Base-by-base conservation (phyloP, 352 stramenopile genomes). In the Globisporangium viniferum region DNA sequence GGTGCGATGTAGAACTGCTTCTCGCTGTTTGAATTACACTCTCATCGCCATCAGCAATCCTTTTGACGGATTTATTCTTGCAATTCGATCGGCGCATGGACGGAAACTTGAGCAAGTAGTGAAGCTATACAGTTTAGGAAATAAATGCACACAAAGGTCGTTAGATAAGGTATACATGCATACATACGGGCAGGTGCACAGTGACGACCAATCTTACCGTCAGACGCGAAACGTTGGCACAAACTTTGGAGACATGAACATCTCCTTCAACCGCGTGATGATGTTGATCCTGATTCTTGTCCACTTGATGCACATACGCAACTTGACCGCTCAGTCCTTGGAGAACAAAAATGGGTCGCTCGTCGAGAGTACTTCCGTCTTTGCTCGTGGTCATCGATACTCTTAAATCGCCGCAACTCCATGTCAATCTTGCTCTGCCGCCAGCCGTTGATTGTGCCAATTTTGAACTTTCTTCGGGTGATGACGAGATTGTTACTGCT, bases 51-150 rank as follows among this genome's bases (percentile, higher is more conserved):
- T 39, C 9, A 9, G 46, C n/a, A 10, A 15, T 53, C 22, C 24
- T 58, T 41, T 5, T 58, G 12, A 9, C 12, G 12, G 60, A 41
- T 22, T 58, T 58, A 12, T 5, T 58, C n/a, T 48, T 58, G 33
- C 14, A 20, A 22, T 36, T 48, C 1, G 29, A 46, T 12, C 10
- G 31, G n/a, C 22, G 41, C 68, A 60, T 48, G 7, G 61, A 72
- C 24, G 80, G 78, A 22, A 76, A 58, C 63, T 81, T 81, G 41
- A 74, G 59, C 15, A 89, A 55, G 69, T 86, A 87, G 24, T 73
- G 61, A 51, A 84, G 57, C 80, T 88, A 58, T 22, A 36, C 33
- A 29, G 14, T 22, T 49, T 27, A 49, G 20, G 24, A 31, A 14
- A 15, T 54, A 3, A 39, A 49, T 73, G 44, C 54, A 20, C 12